Conservation (phyloP, 164 flowering plant species). For the Macadamia integrifolia region DNA sequence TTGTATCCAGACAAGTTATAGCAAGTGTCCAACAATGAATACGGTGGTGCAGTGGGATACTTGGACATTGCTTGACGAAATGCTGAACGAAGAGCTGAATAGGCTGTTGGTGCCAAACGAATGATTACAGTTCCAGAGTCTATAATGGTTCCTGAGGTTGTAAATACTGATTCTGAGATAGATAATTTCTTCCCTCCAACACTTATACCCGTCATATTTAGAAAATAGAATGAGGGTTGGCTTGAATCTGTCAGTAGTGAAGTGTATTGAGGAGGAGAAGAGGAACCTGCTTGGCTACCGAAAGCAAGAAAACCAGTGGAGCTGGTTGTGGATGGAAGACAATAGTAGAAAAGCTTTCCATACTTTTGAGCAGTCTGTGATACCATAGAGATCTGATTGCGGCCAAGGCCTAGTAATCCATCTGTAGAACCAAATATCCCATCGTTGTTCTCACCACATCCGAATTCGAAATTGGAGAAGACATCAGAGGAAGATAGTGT, state of each 20-base stretch:
- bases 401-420: constrained; percentile 6
- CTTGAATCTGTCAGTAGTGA: not conserved
- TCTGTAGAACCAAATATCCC: not conserved
- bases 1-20: constrained; percentile 8
- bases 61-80: constrained; percentile 20
- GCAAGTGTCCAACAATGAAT: constrained; percentile 15
- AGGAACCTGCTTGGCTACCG: constrained; percentile 4
- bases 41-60: constrained; percentile 8
- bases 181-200: constrained; percentile 2
- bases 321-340: constrained; percentile 16
- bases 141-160: constrained; percentile 16
- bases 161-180: not conserved
- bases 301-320: constrained; percentile 13
- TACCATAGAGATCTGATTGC: not conserved
- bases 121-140: constrained; percentile 55
- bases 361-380: not conserved
- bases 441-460: constrained; percentile 2
- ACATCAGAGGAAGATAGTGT: constrained; percentile 6
- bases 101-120: constrained; percentile 30
- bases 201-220: constrained; percentile 12
- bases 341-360: constrained; percentile 14
- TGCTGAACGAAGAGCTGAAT: constrained; percentile 23
- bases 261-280: constrained; percentile 8
- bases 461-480: not conserved
- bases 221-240: constrained; percentile 15